phyloP scores from a whole-genome alignment of 1,139 yeast species.

The Candida dubliniensis region DNA sequence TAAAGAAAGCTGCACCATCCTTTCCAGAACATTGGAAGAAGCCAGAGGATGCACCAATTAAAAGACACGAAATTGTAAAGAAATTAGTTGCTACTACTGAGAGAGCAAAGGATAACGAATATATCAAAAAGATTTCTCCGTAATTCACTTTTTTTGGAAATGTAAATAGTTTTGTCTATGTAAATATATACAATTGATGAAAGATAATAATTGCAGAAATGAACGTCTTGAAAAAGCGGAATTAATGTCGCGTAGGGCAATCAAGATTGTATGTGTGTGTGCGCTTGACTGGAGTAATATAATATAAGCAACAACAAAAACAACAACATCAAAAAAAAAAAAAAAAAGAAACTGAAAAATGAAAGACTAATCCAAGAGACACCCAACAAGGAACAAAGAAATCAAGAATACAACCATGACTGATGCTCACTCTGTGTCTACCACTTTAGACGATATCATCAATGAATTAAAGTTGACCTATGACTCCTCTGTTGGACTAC shows the following conservation, averaged over 20 bases:
- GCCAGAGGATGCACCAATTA: conserved; percentile 63
- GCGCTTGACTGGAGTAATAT: too few species aligned
- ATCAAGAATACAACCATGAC: conserved; percentile 16
- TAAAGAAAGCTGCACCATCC: conserved; percentile 39
- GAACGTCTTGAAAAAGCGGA: too few species aligned
- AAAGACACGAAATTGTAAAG: conserved; percentile 32
- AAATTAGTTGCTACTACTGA: conserved; percentile 37
- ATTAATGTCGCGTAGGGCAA: too few species aligned
- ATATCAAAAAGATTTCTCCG: conserved; percentile 28
- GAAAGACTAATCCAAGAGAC: neutral
- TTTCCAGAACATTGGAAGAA: conserved; percentile 89
- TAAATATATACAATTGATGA: neutral
- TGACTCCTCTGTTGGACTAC: conserved; percentile 57
- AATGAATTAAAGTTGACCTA: conserved; percentile 53
- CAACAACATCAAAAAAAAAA: conserved; percentile 3
- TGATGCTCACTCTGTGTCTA: conserved; percentile 35
- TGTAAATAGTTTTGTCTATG: conserved; percentile 1
- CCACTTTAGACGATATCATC: conserved; percentile 52
- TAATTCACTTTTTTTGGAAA: conserved; percentile 8
- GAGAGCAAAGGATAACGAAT: conserved; percentile 33
- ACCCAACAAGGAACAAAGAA: neutral
- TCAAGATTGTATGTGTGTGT: too few species aligned
- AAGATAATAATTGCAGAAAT: neutral
- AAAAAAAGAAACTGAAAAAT: neutral
- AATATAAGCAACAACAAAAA: neutral